A percentile compares a stretch with the other conserved stretches of the same genome.
These are phyloP conservation scores for Porogramme epimiltina DNA, from an alignment of 1,284 basidiomycete genomes.

Conservation along the genomic window DNA sequence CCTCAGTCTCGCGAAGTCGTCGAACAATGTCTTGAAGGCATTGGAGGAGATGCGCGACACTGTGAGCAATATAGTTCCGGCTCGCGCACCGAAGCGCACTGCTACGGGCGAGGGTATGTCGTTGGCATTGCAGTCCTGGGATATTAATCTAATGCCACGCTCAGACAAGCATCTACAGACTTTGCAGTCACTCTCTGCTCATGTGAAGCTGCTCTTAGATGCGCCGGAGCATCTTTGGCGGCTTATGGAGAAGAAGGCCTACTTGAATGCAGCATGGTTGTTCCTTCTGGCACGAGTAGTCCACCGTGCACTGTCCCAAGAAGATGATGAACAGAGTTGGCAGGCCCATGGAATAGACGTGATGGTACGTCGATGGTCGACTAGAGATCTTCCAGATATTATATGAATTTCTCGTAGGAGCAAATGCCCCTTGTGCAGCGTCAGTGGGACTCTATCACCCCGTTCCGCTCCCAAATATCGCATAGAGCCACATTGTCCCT, in stretches of 20 bases:
- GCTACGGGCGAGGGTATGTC: constrained; percentile 43
- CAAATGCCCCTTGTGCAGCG: constrained; percentile 84
- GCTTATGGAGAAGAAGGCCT: constrained; percentile 76
- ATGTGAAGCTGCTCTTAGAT: constrained; percentile 86
- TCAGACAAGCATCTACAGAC: constrained; percentile 68
- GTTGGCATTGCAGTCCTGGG: not conserved
- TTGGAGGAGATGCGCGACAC: constrained; percentile 59
- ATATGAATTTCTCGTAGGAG: constrained; percentile 41
- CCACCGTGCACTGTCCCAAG: constrained; percentile 62
- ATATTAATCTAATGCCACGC: not conserved
- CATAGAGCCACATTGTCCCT: constrained; percentile 79
- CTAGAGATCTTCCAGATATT: not conserved
- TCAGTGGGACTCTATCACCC: constrained; percentile 87
- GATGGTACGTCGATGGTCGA: constrained; percentile 44
- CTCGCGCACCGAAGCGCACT: constrained; percentile 43
- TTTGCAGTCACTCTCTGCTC: constrained; percentile 79
- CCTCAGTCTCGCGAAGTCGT: constrained; percentile 70
- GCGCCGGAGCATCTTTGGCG: constrained; percentile 89
- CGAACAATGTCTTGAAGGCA: constrained; percentile 59
- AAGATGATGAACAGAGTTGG: constrained; percentile 54
- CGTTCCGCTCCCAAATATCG: constrained; percentile 83
- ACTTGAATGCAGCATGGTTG: constrained; percentile 82
- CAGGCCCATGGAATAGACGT: constrained; percentile 62
- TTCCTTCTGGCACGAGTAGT: constrained; percentile 86
- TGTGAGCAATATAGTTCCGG: constrained; percentile 50